Evolutionary conservation across 192 early-diverging fungal genomes (phyloP).

Genomic region (Backusella luteola): DNA sequence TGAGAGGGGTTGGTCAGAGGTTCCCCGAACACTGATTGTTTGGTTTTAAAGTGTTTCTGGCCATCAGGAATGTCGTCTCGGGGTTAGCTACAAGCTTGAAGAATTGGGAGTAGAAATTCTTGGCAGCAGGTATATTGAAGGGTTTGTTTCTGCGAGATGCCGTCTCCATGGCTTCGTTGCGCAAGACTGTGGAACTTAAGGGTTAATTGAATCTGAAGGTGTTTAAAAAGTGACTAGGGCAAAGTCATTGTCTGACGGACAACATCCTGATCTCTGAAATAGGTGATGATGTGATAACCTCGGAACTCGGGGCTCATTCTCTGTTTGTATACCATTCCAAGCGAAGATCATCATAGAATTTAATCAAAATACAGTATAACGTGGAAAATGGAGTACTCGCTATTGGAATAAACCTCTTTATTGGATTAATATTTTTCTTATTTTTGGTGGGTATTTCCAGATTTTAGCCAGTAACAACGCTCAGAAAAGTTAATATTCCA

Average conservation of each 20-base stretch:
- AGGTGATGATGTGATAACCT: conserved; percentile 81
- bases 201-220: conserved; percentile 69
- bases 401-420: no score
- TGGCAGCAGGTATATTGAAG: conserved; percentile 50
- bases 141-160: conserved; percentile 40
- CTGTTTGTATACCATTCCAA: conserved; percentile 47
- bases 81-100: conserved; percentile 66
- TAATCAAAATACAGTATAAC: conserved; percentile 55
- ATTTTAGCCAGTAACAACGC: no score
- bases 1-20: no score
- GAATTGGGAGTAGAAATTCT: conserved; percentile 66
- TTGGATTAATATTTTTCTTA: no score
- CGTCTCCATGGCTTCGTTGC: conserved; percentile 41
- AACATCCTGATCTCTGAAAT: conserved; percentile 71
- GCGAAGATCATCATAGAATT: conserved; percentile 82
- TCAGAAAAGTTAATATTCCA: no score
- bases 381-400: no score
- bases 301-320: conserved; percentile 90
- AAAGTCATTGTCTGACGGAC: conserved; percentile 62
- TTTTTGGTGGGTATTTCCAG: no score
- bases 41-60: conserved; percentile 48
- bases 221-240: conserved; percentile 50
- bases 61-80: conserved; percentile 69
- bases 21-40: no score
- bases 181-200: conserved; percentile 62